Evolutionary conservation across 2,329 filamentous ascomycete species (phyloP).

Genomic region (Fusarium pseudocircinatum): DNA sequence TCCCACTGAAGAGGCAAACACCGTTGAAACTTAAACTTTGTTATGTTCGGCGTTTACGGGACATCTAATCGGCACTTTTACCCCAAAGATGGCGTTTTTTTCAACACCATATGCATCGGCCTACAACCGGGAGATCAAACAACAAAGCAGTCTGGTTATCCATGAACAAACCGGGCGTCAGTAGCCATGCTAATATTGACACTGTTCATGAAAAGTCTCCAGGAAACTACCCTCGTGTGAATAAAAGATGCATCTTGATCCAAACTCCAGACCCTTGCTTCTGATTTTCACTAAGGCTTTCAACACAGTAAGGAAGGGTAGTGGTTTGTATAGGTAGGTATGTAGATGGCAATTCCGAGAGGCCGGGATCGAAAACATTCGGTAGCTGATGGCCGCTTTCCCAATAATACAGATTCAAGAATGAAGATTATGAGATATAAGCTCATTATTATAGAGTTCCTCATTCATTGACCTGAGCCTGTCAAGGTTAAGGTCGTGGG

Average conservation of each 20-base stretch:
- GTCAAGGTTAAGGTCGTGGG: neutral
- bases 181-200: neutral
- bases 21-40: neutral
- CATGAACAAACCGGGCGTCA: neutral
- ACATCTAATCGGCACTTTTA: neutral
- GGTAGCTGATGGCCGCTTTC: neutral
- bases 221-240: neutral
- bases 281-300: neutral
- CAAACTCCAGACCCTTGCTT: neutral
- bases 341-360: neutral
- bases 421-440: neutral
- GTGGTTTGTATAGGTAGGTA: neutral
- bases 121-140: neutral
- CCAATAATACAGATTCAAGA: neutral
- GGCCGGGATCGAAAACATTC: neutral
- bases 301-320: neutral
- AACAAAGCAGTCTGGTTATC: neutral
- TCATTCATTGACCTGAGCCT: neutral
- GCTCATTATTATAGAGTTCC: neutral
- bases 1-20: neutral
- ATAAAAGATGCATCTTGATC: neutral
- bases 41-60: neutral
- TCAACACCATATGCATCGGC: neutral
- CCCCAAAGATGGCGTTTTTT: neutral
- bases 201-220: neutral